phyloP scores from a whole-genome alignment of 129 eudicot species.

The Kitagawia praeruptora region DNA sequence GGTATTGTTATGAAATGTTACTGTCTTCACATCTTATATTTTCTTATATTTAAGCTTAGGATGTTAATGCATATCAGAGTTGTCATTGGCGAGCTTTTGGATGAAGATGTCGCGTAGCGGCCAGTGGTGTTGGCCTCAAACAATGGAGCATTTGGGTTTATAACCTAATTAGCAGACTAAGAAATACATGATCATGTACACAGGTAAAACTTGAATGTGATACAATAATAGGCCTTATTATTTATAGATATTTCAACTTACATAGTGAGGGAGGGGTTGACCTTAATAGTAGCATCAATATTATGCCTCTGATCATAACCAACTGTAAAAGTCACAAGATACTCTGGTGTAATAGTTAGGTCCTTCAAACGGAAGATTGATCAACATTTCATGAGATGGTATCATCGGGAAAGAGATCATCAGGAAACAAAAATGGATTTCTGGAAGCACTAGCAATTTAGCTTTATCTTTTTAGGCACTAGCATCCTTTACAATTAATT shows the following conservation, averaged over 20 bases:
- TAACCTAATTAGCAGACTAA: no score
- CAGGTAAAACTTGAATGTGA: no score
- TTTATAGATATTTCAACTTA: background rate
- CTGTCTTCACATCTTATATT: background rate
- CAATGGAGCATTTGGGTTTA: no score
- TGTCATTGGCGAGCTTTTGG: no score
- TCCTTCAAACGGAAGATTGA: slow-evolving; percentile 46
- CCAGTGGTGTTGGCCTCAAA: no score
- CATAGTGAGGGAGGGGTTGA: slow-evolving; percentile 5
- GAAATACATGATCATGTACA: no score
- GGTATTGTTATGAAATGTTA: background rate
- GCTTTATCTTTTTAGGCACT: background rate
- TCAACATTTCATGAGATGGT: slow-evolving; percentile 1
- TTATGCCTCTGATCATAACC: slow-evolving; percentile 69
- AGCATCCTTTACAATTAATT: background rate
- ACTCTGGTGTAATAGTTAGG: slow-evolving; percentile 51
- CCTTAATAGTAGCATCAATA: slow-evolving; percentile 72
- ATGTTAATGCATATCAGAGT: no score
- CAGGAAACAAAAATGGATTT: slow-evolving; percentile 14
- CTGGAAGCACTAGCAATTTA: background rate
- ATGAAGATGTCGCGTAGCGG: no score
- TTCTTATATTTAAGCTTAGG: no score
- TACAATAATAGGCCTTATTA: background rate
- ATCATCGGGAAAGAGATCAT: slow-evolving; percentile 18
- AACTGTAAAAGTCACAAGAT: slow-evolving; percentile 83